Percentiles rank a stretch among this genome's conserved stretches.
These are phyloP conservation scores for Lasiodiplodia sp. DNA, from an alignment of 2,329 filamentous ascomycete genomes.

Conservation along the genomic window DNA sequence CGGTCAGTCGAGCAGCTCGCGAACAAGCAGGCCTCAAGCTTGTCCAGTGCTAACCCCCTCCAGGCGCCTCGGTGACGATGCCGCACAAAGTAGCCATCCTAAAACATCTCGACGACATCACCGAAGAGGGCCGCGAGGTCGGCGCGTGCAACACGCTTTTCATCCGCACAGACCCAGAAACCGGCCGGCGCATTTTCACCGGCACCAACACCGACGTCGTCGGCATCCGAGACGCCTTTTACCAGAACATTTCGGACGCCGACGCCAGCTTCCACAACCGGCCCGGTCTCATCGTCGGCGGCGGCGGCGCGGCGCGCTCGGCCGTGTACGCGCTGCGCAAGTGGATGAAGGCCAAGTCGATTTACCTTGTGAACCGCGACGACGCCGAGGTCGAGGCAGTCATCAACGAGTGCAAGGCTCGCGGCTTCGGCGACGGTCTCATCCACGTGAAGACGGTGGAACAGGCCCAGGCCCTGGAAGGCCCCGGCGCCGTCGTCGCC, in stretches of 20 bases:
- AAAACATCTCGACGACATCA: constrained; percentile 74
- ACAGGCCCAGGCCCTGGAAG: constrained; percentile 66
- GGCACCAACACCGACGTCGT: constrained; percentile 85
- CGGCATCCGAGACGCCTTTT: constrained; percentile 77
- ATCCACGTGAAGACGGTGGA: constrained; percentile 67
- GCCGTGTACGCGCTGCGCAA: constrained; percentile 78
- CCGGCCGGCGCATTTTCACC: constrained; percentile 63
- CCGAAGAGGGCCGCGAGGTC: constrained; percentile 74
- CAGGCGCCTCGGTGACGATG: constrained; percentile 80
- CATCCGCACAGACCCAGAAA: constrained; percentile 57
- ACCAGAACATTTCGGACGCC: constrained; percentile 52
- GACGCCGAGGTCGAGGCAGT: constrained; percentile 70
- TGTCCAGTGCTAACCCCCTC: constrained; percentile 9
- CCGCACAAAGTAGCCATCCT: constrained; percentile 83
- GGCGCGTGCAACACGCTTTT: constrained; percentile 85
- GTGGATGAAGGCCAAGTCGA: constrained; percentile 70
- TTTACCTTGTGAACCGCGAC: constrained; percentile 83
- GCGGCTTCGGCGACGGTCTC: constrained; percentile 67
- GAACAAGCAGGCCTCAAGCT: neutral
- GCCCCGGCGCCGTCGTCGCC: constrained; percentile 72
- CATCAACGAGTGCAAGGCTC: constrained; percentile 66
- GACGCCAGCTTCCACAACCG: constrained; percentile 61
- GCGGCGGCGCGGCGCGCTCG: constrained; percentile 78
- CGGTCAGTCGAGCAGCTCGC: constrained; percentile 49
- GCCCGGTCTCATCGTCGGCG: constrained; percentile 77